These are phyloP conservation scores for Purshia tridentata DNA, from an alignment of 306 rosid species.

Conservation along the genomic window DNA sequence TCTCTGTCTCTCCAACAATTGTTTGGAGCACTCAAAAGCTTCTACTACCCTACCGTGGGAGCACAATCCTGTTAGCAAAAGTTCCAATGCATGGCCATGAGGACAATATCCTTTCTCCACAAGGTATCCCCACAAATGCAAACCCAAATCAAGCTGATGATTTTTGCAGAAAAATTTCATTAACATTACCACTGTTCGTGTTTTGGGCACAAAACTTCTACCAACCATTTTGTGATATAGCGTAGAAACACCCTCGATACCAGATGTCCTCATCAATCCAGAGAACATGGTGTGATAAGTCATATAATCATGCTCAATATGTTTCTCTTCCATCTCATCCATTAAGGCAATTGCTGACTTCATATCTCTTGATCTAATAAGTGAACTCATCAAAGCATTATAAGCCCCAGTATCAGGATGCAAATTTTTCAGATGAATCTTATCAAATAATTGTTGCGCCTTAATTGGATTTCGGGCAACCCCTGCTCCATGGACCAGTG, in stretches of 20 bases:
- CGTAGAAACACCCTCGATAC: constrained; percentile 46
- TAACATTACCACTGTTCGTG: constrained; percentile 68
- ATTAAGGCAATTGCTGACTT: constrained; percentile 58
- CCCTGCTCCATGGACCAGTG: constrained; percentile 94
- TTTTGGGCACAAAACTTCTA: constrained; percentile 60
- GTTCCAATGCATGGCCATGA: constrained; percentile 77
- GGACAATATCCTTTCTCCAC: constrained; percentile 81
- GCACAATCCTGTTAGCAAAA: constrained; percentile 77
- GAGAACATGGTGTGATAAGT: constrained; percentile 72
- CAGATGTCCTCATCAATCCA: constrained; percentile 50
- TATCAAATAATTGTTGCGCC: constrained; percentile 64
- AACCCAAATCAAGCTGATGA: constrained; percentile 55
- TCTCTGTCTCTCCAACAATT: constrained; percentile 82
- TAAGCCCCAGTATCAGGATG: constrained; percentile 60
- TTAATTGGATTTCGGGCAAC: constrained; percentile 52
- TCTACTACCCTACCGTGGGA: constrained; percentile 54
- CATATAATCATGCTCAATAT: constrained; percentile 49
- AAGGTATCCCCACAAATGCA: constrained; percentile 67
- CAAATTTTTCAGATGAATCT: constrained; percentile 55
- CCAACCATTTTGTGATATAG: constrained; percentile 65
- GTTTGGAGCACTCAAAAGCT: constrained; percentile 76
- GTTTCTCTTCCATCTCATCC: constrained; percentile 68
- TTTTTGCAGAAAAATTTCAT: constrained; percentile 73
- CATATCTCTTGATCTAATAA: constrained; percentile 55
- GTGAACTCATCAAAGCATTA: constrained; percentile 70